Percentiles rank a stretch among this genome's conserved stretches.
Conservation (phyloP, 352 stramenopile species). For the Nothophytophthora sp. region DNA sequence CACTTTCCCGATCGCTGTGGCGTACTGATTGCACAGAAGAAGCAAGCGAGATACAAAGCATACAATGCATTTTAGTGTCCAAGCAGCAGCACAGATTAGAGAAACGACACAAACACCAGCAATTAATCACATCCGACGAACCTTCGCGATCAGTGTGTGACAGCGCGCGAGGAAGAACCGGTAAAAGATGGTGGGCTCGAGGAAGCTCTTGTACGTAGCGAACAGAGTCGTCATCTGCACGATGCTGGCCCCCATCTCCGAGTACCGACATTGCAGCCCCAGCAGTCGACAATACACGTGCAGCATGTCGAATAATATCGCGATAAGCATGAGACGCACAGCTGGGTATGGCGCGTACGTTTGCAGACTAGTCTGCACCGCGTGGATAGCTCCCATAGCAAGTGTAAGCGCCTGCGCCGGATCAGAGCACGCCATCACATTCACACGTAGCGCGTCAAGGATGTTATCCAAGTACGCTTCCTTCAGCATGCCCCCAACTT, state of each 20-base stretch:
- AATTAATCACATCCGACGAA: no score
- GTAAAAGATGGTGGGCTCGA: slow-evolving; percentile 51
- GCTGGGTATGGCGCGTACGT: slow-evolving; percentile 31
- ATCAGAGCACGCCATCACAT: slow-evolving; percentile 39
- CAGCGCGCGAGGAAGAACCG: slow-evolving; percentile 54
- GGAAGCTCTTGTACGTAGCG: slow-evolving; percentile 36
- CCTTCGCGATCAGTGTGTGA: slow-evolving; percentile 70
- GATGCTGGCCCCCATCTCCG: slow-evolving; percentile 62
- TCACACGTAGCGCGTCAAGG: slow-evolving; percentile 48
- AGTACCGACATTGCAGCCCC: slow-evolving; percentile 59
- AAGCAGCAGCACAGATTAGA: no score
- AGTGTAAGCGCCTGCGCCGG: slow-evolving; percentile 45
- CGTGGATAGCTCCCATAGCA: slow-evolving; percentile 52
- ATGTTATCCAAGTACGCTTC: slow-evolving; percentile 56
- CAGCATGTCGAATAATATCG: slow-evolving; percentile 70
- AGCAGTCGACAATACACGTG: slow-evolving; percentile 63
- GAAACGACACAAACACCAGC: no score
- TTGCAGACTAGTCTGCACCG: slow-evolving; percentile 51
- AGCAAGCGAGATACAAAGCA: no score
- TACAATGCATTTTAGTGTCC: no score
- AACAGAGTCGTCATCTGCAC: slow-evolving; percentile 66
- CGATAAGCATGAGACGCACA: slow-evolving; percentile 52
- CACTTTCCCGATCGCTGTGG: slow-evolving; percentile 48
- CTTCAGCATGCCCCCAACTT: slow-evolving; percentile 13
- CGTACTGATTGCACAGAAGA: no score